Evolutionary conservation across 106 monocot genomes (phyloP), one percentile per base, ranked within the genome.

Genomic region (Allium fistulosum): DNA sequence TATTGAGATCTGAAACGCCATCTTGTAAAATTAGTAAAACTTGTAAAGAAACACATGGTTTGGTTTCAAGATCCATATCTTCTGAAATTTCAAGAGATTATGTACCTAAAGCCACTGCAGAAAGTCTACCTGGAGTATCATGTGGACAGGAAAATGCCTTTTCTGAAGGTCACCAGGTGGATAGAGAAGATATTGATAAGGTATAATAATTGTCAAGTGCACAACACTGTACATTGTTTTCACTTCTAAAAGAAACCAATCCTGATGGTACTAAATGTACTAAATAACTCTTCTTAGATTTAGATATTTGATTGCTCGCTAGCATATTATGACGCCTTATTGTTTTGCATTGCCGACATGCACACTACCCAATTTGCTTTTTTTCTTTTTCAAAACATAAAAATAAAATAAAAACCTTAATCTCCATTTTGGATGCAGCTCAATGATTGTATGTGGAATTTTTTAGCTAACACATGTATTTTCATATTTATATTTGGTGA

Each of bases 1-100:
- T 99, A 22, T 68, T 99, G 56, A 84, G 99, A 67, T 85, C 81
- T 76, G 73, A 57, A 59, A 65, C 16, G 46, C 47, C 49, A 53
- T 57, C 78, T 17, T 71, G 67, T 72, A 70, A 73, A 73, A 68
- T 72, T 13, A 70, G 53, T 14, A 85, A 85, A 78, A 74, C 27
- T 13, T 16, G 53, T 73, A 63, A 50, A 72, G 68, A 79, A 65
- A 56, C 51, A 22, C 13, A 67, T 59, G 65, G 9, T 46, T 57
- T 72, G 50, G 53, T 49, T 17, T 81, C 79, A 48, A 72, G n/a
- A 50, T 79, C 52, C 11, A 46, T 16, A 27, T 13, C 14, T 48
- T 22, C 51, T 26, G 46, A 47, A 65, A 11, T n/a, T 76, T 51
- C 59, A 63, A 68, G 53, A 45, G 71, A 66, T 60, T 73, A 78